Base-by-base conservation (phyloP, 768 basidiomycete genomes). In the Crepidotus variabilis region DNA sequence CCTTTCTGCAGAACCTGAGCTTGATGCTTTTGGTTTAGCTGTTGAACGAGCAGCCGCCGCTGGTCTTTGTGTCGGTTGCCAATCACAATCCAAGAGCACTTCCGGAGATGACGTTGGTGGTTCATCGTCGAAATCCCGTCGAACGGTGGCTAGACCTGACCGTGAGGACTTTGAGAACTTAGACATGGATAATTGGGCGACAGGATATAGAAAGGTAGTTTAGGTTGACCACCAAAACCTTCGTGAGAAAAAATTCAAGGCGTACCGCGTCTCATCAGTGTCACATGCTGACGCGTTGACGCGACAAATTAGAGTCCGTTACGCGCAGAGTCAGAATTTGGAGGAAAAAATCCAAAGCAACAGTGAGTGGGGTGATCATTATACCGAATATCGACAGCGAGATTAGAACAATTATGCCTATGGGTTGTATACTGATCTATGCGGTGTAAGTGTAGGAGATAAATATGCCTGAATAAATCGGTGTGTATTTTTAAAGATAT, bases 81-180 rank as follows among this genome's bases (percentile, higher is more conserved):
- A 80, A 10, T 73, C 69, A 32, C 14, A 20, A 14, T 43, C 39
- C 39, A 43, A 45, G 18, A 51, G 14, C 51, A 78, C 75, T 23
- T 77, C 72, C 51, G 75, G 75, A 2, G 78, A 77, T 47, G 73
- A 74, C 13, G 65, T 65, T 14, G 65, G 58, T 34, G 66, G 54
- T 0, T 66, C 67, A 59, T 71, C 48, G 0, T 86, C 87, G 66
- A 82, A 91, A 67, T 90, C 83, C 56, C 90, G 80, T 60, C 77
- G 76, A 47, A 90, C 59, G 0, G 78, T 76, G 34, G 80, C 72
- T 21, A 91, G 77, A 0, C 88, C 89, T 0, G 88, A 90, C 61
- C 74, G 74, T 14, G 63, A n/a, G 43, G 21, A 46, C 43, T n/a
- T 46, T n/a, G 47, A 49, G 21, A 20, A 43, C 13, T 43, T 43